These are phyloP conservation scores for Gracilaria domingensis DNA, from an alignment of 23 red algal species.

Conservation along the genomic window DNA sequence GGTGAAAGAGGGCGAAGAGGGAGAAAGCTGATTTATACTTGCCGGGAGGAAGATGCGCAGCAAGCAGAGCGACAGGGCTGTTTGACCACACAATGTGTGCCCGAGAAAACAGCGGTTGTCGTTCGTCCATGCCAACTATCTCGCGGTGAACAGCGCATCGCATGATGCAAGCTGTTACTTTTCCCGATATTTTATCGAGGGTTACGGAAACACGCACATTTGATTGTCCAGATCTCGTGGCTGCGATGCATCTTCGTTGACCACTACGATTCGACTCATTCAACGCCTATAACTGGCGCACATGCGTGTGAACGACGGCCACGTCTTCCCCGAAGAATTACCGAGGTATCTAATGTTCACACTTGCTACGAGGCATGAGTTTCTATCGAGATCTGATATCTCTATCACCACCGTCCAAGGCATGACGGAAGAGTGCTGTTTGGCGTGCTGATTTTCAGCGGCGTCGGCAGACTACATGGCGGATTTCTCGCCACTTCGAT, in stretches of 20 bases:
- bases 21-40: slow-evolving; percentile 21
- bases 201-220: not conserved
- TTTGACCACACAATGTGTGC: slow-evolving; percentile 4
- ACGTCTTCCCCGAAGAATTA: too few species aligned
- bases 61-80: not conserved
- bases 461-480: too few species aligned
- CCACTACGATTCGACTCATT: not conserved
- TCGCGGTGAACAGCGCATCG: slow-evolving; percentile 15
- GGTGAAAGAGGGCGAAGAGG: not conserved
- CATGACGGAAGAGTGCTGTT: too few species aligned
- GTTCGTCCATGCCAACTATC: slow-evolving; percentile 33
- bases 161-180: slow-evolving; percentile 8
- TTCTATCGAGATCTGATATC: not conserved
- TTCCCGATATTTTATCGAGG: not conserved
- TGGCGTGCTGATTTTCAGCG: too few species aligned
- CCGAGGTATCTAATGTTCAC: too few species aligned
- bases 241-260: slow-evolving; percentile 5
- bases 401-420: not conserved
- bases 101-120: slow-evolving; percentile 27
- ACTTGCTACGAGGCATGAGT: not conserved
- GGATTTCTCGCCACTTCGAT: too few species aligned
- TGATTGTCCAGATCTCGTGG: slow-evolving; percentile 29
- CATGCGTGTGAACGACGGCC: not conserved
- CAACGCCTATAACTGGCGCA: not conserved
- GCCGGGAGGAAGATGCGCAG: not conserved